Base-by-base conservation (phyloP, 495 filamentous ascomycete genomes). In the Rusavskia elegans region DNA sequence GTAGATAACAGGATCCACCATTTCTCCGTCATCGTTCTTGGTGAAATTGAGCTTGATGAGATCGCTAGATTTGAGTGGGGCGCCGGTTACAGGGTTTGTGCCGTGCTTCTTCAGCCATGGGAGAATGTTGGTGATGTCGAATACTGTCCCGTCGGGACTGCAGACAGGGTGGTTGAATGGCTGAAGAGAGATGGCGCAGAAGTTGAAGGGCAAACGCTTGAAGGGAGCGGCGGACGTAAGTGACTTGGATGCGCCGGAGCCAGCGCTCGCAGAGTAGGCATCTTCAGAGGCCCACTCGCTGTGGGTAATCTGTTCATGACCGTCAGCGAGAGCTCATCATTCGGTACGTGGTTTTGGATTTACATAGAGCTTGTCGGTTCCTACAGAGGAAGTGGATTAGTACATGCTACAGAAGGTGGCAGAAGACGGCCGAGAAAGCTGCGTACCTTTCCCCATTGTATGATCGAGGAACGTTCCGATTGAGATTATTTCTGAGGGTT, bases 261-360 rank as follows among this genome's bases (percentile, higher is more conserved):
- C 85, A 30, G 73, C 77, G 58, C 76, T 84, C 56, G 87, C 83
- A 23, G 82, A 82, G 68, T 81, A 92, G 48, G 84, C 83, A 64
- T 95, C 87, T 35, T 81, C 78, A 13, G 86, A 92, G n/a, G 87
- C 82, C 89, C 89, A 96, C 71, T 96, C 89, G 50, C 82, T 87
- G 64, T 96, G 89, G 38, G 90, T 95, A 62, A 96, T 95, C 76
- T 84, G 54, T 38, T 45, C 17, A 17, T 4, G 21, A 37, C 19
- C 20, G 27, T 62, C 55, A 51, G 54, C 30, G 36, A 44, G 46
- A 48, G 23, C 13, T 2, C 32, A 11, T 8, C 32, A 25, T 39
- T 40, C 21, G 20, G 27, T n/a, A 35, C 6, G 9, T 50, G 49
- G 30, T 27, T 17, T 20, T n/a, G 11, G 36, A 65, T 75, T 46